Conservation (phyloP, 2,329 filamentous ascomycete species). For the Ascochyta rabiei region DNA sequence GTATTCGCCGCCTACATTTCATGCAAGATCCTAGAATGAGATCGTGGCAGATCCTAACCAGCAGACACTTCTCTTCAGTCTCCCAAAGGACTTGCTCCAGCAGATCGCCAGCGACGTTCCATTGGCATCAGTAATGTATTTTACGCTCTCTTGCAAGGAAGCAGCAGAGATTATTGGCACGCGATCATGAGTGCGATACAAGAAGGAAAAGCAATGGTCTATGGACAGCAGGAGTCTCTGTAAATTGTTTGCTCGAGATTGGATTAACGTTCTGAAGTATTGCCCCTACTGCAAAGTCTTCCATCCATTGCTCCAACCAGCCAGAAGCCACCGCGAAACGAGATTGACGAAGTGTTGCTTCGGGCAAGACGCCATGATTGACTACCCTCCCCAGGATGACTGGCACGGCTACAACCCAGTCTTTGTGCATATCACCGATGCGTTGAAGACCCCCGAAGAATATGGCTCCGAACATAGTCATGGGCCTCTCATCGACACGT, state of each 20-base stretch:
- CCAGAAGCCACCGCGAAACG: neutral
- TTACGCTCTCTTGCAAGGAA: slow-evolving; percentile 1
- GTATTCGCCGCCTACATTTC: neutral
- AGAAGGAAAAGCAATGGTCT: neutral
- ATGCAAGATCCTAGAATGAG: neutral
- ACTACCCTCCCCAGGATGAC: neutral
- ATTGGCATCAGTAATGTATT: neutral
- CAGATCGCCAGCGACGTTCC: neutral
- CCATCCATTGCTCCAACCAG: neutral
- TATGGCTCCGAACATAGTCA: neutral
- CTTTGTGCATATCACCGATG: neutral
- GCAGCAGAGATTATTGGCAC: neutral
- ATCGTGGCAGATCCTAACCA: neutral
- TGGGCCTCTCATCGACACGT: neutral
- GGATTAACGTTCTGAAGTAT: neutral
- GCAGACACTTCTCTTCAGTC: neutral
- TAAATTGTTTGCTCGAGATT: neutral
- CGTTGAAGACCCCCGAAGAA: neutral
- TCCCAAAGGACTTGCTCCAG: neutral
- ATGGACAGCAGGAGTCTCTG: neutral
- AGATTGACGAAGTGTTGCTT: neutral
- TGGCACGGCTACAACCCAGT: neutral
- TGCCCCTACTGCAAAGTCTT: slow-evolving; percentile 1
- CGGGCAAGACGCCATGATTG: neutral
- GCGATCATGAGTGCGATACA: neutral